Conservation (phyloP, 257 asterid species). For the Solanum tacnaense region DNA sequence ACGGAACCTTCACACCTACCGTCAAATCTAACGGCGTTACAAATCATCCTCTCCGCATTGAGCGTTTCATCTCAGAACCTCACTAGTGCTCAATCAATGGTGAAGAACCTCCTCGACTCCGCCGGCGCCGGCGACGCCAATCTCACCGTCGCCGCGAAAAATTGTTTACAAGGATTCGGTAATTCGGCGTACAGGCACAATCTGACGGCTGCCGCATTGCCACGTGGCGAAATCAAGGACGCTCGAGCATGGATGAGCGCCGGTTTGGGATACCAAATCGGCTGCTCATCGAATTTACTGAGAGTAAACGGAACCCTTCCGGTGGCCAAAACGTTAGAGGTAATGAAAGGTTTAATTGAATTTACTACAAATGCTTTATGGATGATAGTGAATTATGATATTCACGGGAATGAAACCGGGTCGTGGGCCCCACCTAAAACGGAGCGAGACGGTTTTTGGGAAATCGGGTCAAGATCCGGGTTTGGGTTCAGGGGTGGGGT, state of each 20-base stretch:
- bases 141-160: background rate
- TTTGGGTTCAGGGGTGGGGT: background rate
- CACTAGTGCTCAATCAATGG: background rate
- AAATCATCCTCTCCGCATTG: conserved; percentile 3
- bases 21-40: background rate
- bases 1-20: background rate
- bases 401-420: background rate
- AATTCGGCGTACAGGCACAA: background rate
- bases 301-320: background rate
- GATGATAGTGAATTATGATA: conserved; percentile 1
- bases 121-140: background rate
- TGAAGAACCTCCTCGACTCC: background rate
- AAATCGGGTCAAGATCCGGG: background rate
- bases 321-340: background rate
- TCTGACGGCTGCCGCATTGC: background rate
- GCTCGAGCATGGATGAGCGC: conserved; percentile 11
- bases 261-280: background rate
- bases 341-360: background rate
- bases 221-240: conserved; percentile 4
- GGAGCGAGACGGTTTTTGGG: conserved; percentile 8
- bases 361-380: background rate
- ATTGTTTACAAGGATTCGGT: background rate
- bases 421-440: conserved; percentile 7
- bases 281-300: background rate
- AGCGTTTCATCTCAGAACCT: conserved; percentile 2